Percentiles rank a stretch among this genome's conserved stretches.
phyloP scores from a whole-genome alignment of 768 basidiomycete genomes.

The Amanita inopinata region DNA sequence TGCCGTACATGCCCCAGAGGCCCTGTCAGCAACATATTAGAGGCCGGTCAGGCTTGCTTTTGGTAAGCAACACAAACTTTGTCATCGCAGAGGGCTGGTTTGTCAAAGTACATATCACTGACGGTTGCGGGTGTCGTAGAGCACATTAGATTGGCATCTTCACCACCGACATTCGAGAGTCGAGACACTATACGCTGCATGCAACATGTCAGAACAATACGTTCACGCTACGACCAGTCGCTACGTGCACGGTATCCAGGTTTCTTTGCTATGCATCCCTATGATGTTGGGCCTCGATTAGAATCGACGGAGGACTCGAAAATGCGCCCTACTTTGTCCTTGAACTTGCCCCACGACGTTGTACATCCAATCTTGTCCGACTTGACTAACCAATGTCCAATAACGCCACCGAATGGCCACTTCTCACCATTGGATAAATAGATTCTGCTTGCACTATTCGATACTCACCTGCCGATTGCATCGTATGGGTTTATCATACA shows the following conservation, averaged over 20 bases:
- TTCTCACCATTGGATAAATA: conserved; percentile 6
- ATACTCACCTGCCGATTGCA: conserved; percentile 22
- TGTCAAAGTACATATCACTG: conserved; percentile 14
- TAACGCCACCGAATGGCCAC: conserved; percentile 22
- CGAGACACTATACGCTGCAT: conserved; percentile 21
- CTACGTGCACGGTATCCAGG: conserved; percentile 17
- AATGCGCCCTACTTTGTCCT: conserved; percentile 18
- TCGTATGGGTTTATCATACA: conserved; percentile 15
- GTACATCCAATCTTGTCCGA: conserved; percentile 19
- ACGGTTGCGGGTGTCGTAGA: conserved; percentile 20
- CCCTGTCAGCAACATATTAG: conserved; percentile 16
- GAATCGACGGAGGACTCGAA: neutral
- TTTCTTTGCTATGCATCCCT: conserved; percentile 21
- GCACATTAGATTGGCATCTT: conserved; percentile 21
- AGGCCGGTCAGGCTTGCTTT: neutral
- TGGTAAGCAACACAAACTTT: conserved; percentile 14
- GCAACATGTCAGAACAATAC: neutral
- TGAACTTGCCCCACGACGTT: conserved; percentile 21
- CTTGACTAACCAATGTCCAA: conserved; percentile 22
- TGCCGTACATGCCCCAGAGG: conserved; percentile 22
- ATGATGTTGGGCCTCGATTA: conserved; percentile 4
- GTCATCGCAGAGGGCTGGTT: conserved; percentile 20
- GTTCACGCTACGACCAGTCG: neutral
- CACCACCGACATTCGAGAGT: conserved; percentile 17
- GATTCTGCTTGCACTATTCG: neutral